Evolutionary conservation across 768 basidiomycete species (phyloP).

Genomic region (Suillus hirtellus): DNA sequence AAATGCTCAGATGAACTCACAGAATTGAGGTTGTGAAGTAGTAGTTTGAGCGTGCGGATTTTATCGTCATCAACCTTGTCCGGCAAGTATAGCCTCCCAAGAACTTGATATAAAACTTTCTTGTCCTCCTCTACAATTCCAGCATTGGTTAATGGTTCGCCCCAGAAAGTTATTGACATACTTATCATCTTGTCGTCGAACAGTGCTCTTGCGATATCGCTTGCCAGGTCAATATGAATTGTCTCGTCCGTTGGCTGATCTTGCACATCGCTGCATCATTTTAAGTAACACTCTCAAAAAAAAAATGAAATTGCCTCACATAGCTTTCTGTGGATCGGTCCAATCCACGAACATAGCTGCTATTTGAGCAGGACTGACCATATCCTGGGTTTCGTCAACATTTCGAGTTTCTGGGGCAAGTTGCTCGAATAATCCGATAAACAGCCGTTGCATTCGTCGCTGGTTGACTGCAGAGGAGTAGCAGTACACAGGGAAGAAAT

Average conservation of each 20-base stretch:
- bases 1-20: slow-evolving; percentile 37
- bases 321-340: slow-evolving; percentile 80
- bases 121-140: slow-evolving; percentile 52
- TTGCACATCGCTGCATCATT: slow-evolving; percentile 37
- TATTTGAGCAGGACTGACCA: slow-evolving; percentile 72
- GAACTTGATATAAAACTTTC: slow-evolving; percentile 62
- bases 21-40: slow-evolving; percentile 57
- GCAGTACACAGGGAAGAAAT: slow-evolving; percentile 86
- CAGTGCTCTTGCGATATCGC: slow-evolving; percentile 48
- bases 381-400: slow-evolving; percentile 70
- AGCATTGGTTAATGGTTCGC: background rate
- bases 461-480: slow-evolving; percentile 80
- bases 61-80: slow-evolving; percentile 69
- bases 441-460: slow-evolving; percentile 67
- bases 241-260: slow-evolving; percentile 39
- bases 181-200: slow-evolving; percentile 54
- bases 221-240: slow-evolving; percentile 58
- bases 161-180: slow-evolving; percentile 33
- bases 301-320: slow-evolving; percentile 39
- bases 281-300: background rate
- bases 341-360: slow-evolving; percentile 83
- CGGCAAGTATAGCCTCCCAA: slow-evolving; percentile 67
- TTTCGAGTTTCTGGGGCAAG: slow-evolving; percentile 59
- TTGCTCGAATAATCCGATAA: slow-evolving; percentile 65
- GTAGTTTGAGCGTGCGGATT: slow-evolving; percentile 59